Evolutionary conservation across 2,329 filamentous ascomycete species (phyloP).

Genomic region (Penicillium sp.): DNA sequence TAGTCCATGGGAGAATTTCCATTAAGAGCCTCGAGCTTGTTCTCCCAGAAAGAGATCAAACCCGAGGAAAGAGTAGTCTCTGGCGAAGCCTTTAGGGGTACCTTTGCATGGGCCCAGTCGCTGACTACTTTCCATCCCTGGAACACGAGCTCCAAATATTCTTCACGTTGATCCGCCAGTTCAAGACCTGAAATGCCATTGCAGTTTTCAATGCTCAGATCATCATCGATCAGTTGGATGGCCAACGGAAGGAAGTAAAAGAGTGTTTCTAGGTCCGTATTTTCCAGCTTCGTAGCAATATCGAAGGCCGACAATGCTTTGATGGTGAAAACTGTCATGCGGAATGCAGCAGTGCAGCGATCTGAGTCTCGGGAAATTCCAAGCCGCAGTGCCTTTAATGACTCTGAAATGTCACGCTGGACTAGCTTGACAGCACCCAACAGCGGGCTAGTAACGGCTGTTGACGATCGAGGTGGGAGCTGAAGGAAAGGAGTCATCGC

Average conservation of each 20-base stretch:
- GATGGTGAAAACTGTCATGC: slow-evolving; percentile 72
- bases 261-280: slow-evolving; percentile 40
- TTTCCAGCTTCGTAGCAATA: slow-evolving; percentile 31
- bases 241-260: slow-evolving; percentile 56
- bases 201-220: slow-evolving; percentile 56
- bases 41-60: slow-evolving; percentile 36
- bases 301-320: slow-evolving; percentile 55
- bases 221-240: slow-evolving; percentile 60
- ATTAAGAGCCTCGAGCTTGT: slow-evolving; percentile 31
- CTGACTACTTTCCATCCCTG: slow-evolving; percentile 52
- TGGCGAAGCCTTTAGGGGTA: slow-evolving; percentile 10
- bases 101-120: slow-evolving; percentile 40
- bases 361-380: slow-evolving; percentile 61
- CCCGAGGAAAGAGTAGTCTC: slow-evolving; percentile 24
- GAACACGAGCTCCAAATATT: slow-evolving; percentile 55
- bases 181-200: slow-evolving; percentile 56
- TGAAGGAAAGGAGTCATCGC: slow-evolving; percentile 58
- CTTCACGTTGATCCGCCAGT: slow-evolving; percentile 51
- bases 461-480: slow-evolving; percentile 51
- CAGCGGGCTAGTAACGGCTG: slow-evolving; percentile 73
- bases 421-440: slow-evolving; percentile 70
- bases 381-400: slow-evolving; percentile 24
- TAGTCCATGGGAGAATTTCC: slow-evolving; percentile 37
- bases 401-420: slow-evolving; percentile 29
- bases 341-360: slow-evolving; percentile 70